These are phyloP conservation scores for Echium plantagineum DNA, from an alignment of 257 asterid species.

Conservation along the genomic window DNA sequence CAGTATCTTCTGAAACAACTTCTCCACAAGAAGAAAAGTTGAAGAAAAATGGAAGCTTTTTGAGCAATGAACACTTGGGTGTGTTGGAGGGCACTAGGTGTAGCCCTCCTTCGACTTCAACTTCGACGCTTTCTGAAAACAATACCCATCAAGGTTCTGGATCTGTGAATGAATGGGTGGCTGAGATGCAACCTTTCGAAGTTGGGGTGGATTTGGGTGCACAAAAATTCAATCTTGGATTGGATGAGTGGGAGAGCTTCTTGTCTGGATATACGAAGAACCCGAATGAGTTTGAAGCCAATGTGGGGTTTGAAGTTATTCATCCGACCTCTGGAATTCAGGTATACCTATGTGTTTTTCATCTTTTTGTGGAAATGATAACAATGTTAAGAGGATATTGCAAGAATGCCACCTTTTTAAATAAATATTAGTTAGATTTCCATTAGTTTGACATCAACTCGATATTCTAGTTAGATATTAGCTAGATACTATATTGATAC, in stretches of 20 bases:
- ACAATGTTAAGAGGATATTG: not conserved
- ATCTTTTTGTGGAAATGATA: conserved; percentile 7
- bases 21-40: conserved; percentile 14
- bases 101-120: conserved; percentile 51
- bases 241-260: conserved; percentile 35
- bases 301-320: conserved; percentile 12
- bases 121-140: conserved; percentile 32
- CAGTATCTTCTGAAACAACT: conserved; percentile 10
- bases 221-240: conserved; percentile 29
- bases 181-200: conserved; percentile 17
- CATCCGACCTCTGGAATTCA: conserved; percentile 18
- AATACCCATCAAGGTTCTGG: conserved; percentile 7
- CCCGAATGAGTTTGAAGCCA: conserved; percentile 10
- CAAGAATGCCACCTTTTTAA: too few species aligned
- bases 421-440: too few species aligned
- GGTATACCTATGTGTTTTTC: conserved; percentile 8
- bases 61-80: conserved; percentile 36
- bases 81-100: conserved; percentile 30
- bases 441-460: too few species aligned
- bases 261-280: conserved; percentile 21
- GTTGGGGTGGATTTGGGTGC: conserved; percentile 19
- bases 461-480: too few species aligned
- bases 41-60: conserved; percentile 29
- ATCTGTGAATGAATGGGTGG: conserved; percentile 10
- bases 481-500: too few species aligned